Evolutionary conservation across 345 rosid genomes (phyloP), one percentile per base, ranked within the genome.

Genomic region (Bruguiera sexangula): DNA sequence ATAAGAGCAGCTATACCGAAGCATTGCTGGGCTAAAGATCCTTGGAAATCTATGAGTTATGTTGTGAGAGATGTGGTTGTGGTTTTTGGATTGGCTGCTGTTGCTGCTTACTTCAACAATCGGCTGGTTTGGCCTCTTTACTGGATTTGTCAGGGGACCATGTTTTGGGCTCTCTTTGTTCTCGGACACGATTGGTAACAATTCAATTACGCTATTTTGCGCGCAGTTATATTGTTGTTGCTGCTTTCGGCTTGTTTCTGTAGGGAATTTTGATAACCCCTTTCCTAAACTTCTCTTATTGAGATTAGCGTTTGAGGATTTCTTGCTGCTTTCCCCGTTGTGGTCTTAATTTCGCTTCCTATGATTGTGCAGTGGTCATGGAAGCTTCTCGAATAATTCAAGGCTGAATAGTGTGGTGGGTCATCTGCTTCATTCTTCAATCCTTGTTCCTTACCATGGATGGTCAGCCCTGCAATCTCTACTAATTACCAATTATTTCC

Each of bases 151-250:
- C 98, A 93, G 70, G 98, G 97, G 53, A 93, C 98, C 46, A 93
- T 93, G 97, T 93, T 90, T 60, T 93, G 98, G 98, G 98, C 93
- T 69, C 85, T 93, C 68, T 93, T 93, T 76, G 98, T 93, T 78
- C 97, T 93, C 32, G 97, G 97, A 9, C 98, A 93, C 82, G 98
- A 93, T 73, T 90, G 98, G 98, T 93, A 81, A 62, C 63, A 79
- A 55, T 69, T 69, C 6, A 54, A 60, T n/a, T 46, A 18, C 18
- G 30, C 18, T 21, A 16, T 29, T 27, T 51, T 32, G 52, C 46
- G 21, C 58, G 26, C 46, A 39, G 46, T 39, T 39, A 10, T 2
- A 10, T 10, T 39, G 10, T 10, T 39, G 4, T 39, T 43, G 50
- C 19, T 43, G 50, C 15, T 43, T 15, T 43, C 50, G 15, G 50